Evolutionary conservation across 2,329 filamentous ascomycete genomes (phyloP).

Genomic region (Penicillium sp.): DNA sequence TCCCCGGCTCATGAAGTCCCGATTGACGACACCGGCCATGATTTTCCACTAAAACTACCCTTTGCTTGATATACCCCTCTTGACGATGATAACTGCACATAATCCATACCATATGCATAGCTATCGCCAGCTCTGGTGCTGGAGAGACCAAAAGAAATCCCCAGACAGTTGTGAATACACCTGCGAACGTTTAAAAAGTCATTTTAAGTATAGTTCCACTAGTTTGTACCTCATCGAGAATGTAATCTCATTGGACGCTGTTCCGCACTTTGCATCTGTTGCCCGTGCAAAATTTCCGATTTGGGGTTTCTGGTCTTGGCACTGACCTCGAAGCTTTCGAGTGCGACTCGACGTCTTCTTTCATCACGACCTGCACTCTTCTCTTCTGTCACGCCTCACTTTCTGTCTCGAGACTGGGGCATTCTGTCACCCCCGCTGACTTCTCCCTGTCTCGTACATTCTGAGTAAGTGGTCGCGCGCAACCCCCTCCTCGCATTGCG

Average conservation of each 20-base stretch:
- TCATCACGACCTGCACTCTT: slow-evolving; percentile 7
- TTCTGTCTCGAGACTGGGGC: not conserved
- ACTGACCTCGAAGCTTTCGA: slow-evolving; percentile 18
- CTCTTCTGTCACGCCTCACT: slow-evolving; percentile 1
- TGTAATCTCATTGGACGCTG: not conserved
- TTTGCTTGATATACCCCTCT: slow-evolving; percentile 22
- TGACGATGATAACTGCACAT: slow-evolving; percentile 25
- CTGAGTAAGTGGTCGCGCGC: slow-evolving; percentile 16
- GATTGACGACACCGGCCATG: slow-evolving; percentile 17
- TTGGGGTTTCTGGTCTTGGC: slow-evolving; percentile 20
- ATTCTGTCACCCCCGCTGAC: slow-evolving; percentile 1
- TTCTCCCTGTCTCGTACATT: not conserved
- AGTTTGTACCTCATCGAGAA: not conserved
- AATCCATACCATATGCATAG: slow-evolving; percentile 22
- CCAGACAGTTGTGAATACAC: slow-evolving; percentile 19
- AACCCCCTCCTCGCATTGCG: too few species aligned
- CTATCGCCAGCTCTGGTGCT: slow-evolving; percentile 10
- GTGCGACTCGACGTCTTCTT: slow-evolving; percentile 1
- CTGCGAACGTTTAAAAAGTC: slow-evolving; percentile 3
- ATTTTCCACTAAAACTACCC: slow-evolving; percentile 8
- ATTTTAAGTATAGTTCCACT: not conserved
- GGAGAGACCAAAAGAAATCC: slow-evolving; percentile 10
- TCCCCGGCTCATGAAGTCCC: slow-evolving; percentile 11
- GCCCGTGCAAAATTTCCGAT: slow-evolving; percentile 17
- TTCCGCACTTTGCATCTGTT: not conserved